These are phyloP conservation scores for Hysterium pulicare DNA, from an alignment of 2,329 filamentous ascomycete species.

Conservation along the genomic window DNA sequence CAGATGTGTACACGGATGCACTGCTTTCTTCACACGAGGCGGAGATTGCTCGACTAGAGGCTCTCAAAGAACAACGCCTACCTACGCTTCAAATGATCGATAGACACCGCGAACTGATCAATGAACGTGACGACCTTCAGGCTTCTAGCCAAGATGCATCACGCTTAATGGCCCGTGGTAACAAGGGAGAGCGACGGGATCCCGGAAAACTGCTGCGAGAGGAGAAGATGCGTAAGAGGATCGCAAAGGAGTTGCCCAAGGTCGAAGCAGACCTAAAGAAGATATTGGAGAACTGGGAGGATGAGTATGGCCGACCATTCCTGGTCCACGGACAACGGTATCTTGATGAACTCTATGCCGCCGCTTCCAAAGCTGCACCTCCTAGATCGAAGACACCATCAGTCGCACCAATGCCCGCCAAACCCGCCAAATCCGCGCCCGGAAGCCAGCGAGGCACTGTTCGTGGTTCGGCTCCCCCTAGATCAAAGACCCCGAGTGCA, in stretches of 20 bases:
- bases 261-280: constrained; percentile 79
- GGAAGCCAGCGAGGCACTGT: constrained; percentile 38
- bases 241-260: constrained; percentile 93
- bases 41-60: constrained; percentile 79
- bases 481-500: constrained; percentile 44
- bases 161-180: constrained; percentile 82
- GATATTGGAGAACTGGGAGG: constrained; percentile 81
- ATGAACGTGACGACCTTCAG: constrained; percentile 83
- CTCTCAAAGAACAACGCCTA: constrained; percentile 79
- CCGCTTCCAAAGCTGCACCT: constrained; percentile 57
- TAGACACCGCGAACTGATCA: constrained; percentile 74
- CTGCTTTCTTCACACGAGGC: constrained; percentile 91
- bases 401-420: constrained; percentile 33
- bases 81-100: constrained; percentile 81
- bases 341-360: constrained; percentile 74
- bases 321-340: constrained; percentile 90
- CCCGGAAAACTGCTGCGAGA: constrained; percentile 90
- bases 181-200: constrained; percentile 91
- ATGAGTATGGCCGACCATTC: constrained; percentile 91
- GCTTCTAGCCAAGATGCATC: constrained; percentile 93
- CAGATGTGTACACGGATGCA: constrained; percentile 91
- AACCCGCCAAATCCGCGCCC: constrained; percentile 30
- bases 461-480: constrained; percentile 38
- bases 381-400: constrained; percentile 74
- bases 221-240: constrained; percentile 98